A percentile compares a stretch with the other conserved stretches of the same genome.
These are phyloP conservation scores for Podospora comata DNA, from an alignment of 495 filamentous ascomycete genomes.

Conservation along the genomic window DNA sequence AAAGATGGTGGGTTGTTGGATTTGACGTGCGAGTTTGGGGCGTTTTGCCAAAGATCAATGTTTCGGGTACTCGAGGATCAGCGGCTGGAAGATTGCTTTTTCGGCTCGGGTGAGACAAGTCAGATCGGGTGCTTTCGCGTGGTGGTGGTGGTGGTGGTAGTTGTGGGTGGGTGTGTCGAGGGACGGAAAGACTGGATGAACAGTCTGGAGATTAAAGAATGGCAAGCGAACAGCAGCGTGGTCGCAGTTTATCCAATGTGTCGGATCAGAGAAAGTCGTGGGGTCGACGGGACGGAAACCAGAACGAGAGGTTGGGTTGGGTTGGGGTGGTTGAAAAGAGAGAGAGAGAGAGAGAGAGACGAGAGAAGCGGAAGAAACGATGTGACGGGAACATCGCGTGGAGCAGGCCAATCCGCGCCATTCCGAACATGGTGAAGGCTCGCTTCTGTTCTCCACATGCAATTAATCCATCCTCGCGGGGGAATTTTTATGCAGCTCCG, in stretches of 20 bases:
- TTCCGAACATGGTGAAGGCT: background rate
- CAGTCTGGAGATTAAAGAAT: background rate
- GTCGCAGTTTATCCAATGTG: background rate
- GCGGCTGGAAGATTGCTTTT: background rate
- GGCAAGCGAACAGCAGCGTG: background rate
- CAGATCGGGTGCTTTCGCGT: background rate
- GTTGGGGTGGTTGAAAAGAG: background rate
- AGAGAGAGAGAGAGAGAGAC: background rate
- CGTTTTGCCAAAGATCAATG: background rate
- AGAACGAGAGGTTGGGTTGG: constrained; percentile 8
- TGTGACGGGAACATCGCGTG: constrained; percentile 9
- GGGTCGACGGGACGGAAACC: background rate
- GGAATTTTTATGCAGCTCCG: background rate
- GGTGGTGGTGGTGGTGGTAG: too few species aligned
- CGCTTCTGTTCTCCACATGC: background rate
- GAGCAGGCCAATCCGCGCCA: constrained; percentile 1
- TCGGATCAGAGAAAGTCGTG: constrained; percentile 8
- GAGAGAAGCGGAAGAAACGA: constrained; percentile 10
- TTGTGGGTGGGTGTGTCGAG: background rate
- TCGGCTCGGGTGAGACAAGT: background rate
- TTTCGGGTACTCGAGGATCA: constrained; percentile 1
- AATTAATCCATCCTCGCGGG: background rate
- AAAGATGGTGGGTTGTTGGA: background rate
- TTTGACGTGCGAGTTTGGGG: background rate
- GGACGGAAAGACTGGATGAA: constrained; percentile 5